phyloP scores from a whole-genome alignment of 176 grass and related monocot genomes.

The Melocanna baccifera region DNA sequence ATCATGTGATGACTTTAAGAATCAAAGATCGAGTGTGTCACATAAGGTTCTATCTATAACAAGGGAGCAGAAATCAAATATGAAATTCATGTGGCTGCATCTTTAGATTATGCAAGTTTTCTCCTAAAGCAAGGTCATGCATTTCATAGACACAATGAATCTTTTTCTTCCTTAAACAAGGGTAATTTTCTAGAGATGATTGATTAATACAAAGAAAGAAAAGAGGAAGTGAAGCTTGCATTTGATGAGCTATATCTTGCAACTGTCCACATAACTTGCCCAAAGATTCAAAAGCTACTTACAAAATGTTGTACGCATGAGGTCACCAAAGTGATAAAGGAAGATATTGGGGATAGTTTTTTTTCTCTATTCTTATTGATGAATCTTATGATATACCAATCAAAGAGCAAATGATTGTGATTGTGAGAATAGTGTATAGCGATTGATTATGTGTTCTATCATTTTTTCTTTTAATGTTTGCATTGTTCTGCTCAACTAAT shows the following conservation, averaged over 20 bases:
- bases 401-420: not conserved
- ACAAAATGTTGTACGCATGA: not conserved
- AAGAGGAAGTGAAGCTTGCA: not conserved
- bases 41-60: no score
- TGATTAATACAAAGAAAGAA: not conserved
- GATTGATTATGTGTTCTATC: no score
- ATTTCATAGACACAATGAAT: not conserved
- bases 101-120: no score
- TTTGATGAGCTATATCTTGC: not conserved
- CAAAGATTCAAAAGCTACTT: not conserved
- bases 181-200: not conserved
- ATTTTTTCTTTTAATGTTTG: no score
- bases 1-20: not conserved
- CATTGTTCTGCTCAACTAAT: no score
- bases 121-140: not conserved
- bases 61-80: not conserved
- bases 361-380: not conserved
- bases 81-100: not conserved
- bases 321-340: not conserved
- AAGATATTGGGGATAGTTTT: not conserved
- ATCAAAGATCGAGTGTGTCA: not conserved
- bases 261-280: not conserved
- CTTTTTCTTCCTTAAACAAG: not conserved
- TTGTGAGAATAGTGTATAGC: no score
- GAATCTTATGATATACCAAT: not conserved